Evolutionary conservation across 257 asterid species (phyloP), one percentile per base, ranked within the genome.

Genomic region (Nicotiana benthamiana): DNA sequence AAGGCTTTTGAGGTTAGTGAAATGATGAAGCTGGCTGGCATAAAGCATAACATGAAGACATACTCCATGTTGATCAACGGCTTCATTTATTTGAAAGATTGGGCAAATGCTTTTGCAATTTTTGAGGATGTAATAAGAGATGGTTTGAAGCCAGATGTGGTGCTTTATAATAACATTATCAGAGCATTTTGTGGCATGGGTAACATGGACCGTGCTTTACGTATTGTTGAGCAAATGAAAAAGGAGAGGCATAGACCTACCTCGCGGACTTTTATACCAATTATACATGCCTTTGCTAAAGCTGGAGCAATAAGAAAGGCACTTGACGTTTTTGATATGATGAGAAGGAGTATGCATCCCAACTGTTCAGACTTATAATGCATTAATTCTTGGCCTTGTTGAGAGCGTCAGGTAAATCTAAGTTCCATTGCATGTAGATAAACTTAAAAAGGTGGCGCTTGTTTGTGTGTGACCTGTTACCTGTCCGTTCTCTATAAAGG

Each of bases 41-140:
- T 92, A 81, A 86, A 86, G 75, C 98, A 94, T 85, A 96, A 96
- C 89, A 84, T 96, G 92, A 96, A 94, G 89, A 96, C 98, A 5
- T 96, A 96, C 80, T 96, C 98, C 79, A 96, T 96, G 99, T 84
- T 94, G 92, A 91, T 96, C 79, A 96, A 91, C 24, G 99, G 99
- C 77, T 96, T 96, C 84, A 90, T 90, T 66, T 87, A 87, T 75
- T 78, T 96, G 87, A 89, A 92, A 83, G 98, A 96, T 85, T 96
- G 97, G 97, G 96, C 96, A n/a, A 96, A 96, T 84, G 98, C 97
- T 54, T 96, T 96, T 82, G 94, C 99, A 61, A 83, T 96, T 77
- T 94, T 92, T 70, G 99, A 96, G 87, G 98, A 96, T 85, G 90
- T 91, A 82, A 87, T 96, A 54, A 79, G 72, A 74, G 97, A 92